Conservation (phyloP, 2,329 filamentous ascomycete species). For the Fusarium irregulare region DNA sequence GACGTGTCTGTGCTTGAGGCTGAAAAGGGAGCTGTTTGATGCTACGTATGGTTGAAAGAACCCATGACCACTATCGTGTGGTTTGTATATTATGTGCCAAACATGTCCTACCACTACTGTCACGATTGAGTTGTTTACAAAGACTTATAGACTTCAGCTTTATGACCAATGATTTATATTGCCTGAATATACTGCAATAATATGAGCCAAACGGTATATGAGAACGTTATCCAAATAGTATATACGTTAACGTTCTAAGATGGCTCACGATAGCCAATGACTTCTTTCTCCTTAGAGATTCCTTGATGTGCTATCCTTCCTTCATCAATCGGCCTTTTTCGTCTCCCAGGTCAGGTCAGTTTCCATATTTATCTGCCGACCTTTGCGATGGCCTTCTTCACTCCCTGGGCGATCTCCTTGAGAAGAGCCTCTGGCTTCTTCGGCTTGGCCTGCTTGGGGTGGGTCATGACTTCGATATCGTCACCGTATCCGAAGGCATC, state of each 20-base stretch:
- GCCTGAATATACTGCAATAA: not conserved
- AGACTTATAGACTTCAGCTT: not conserved
- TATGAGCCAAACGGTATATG: not conserved
- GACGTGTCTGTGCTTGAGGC: conserved; percentile 1
- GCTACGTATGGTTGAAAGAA: not conserved
- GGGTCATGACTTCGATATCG: not conserved
- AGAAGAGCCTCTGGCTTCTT: conserved; percentile 14
- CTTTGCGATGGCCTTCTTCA: conserved; percentile 33
- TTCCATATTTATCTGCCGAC: conserved; percentile 7
- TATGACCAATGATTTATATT: not conserved
- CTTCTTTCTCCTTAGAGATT: not conserved
- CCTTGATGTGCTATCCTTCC: not conserved
- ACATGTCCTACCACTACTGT: not conserved
- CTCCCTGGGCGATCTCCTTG: conserved; percentile 14
- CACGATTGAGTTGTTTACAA: too few species aligned
- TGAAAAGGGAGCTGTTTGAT: conserved; percentile 5
- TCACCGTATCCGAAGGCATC: not conserved
- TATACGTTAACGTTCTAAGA: conserved; percentile 5
- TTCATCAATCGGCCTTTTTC: not conserved
- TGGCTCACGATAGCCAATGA: not conserved
- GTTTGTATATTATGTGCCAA: not conserved
- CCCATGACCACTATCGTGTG: not conserved
- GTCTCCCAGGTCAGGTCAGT: too few species aligned
- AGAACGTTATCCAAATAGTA: conserved; percentile 20
- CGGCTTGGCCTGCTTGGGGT: not conserved